phyloP scores from a whole-genome alignment of 1,139 yeast genomes.

The Groenewaldozyma auringiensis region DNA sequence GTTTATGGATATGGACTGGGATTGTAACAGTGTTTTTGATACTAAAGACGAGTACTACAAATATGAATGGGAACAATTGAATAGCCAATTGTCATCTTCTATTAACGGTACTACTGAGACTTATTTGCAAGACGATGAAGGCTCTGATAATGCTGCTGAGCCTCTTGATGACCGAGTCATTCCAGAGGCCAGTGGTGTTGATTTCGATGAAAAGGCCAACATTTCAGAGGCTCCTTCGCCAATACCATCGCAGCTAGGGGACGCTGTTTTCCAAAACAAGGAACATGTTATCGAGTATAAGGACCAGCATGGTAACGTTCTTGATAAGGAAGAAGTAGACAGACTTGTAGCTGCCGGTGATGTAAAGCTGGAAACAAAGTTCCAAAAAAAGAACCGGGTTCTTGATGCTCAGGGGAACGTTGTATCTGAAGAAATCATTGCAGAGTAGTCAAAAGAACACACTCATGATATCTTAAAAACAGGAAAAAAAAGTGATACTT shows the following conservation, averaged over 20 bases:
- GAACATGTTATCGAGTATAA: constrained; percentile 24
- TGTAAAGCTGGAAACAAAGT: constrained; percentile 9
- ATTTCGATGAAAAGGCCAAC: constrained; percentile 1
- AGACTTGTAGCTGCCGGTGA: constrained; percentile 15
- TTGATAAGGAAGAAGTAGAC: constrained; percentile 26
- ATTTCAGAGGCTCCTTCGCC: neutral
- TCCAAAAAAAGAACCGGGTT: constrained; percentile 5
- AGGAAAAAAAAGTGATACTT: too few species aligned
- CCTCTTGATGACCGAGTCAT: constrained; percentile 4
- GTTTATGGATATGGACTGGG: constrained; percentile 64
- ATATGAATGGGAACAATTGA: constrained; percentile 4
- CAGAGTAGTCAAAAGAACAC: neutral
- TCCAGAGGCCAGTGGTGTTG: constrained; percentile 1
- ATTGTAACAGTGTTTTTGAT: constrained; percentile 54
- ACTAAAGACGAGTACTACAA: constrained; percentile 23
- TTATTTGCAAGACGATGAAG: constrained; percentile 7
- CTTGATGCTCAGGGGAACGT: constrained; percentile 9
- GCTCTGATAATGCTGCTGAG: constrained; percentile 3
- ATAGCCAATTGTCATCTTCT: neutral
- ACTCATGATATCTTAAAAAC: neutral
- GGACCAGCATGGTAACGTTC: constrained; percentile 28
- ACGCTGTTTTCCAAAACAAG: constrained; percentile 4
- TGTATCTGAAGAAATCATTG: neutral
- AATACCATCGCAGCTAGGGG: neutral
- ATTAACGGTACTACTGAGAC: constrained; percentile 8